Base-by-base conservation (phyloP, 805 yeast species). In the Scheffersomyces amazonensis region DNA sequence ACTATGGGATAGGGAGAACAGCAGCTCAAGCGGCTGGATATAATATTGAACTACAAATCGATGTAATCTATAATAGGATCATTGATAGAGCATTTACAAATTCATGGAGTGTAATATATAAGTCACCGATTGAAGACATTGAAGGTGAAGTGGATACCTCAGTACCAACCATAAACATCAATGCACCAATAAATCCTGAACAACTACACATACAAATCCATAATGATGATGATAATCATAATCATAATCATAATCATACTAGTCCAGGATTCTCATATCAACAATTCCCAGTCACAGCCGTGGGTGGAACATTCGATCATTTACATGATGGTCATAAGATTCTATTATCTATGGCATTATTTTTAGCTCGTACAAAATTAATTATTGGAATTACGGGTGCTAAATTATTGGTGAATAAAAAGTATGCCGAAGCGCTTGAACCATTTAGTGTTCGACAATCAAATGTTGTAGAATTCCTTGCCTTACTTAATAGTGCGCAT, bases 241-340 rank as follows among this genome's bases (percentile, higher is more conserved):
- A n/a, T n/a, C n/a, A n/a, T n/a, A n/a, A n/a, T n/a, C n/a, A n/a
- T n/a, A 11, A 24, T 12, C 13, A 9, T 8, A 24, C 5, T 7
- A 11, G 12, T 10, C 8, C n/a, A 10, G 27, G n/a, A 7, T 24
- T 24, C 13, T 7, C 6, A 35, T 18, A 21, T 19, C 19, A 37
- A 13, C 37, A 25, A 12, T 52, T 34, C 32, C 40, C 46, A 13
- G 69, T 71, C 5, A 54, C 49, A 7, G 91, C 96, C 0, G 81
- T 91, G 1, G 99, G 99, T 0, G 99, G 99, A 0, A 93, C 99
- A 0, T 93, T 93, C 64, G 99, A 93, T 55, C 98, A 93, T 62
- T 55, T 93, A 25, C 99, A 93, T 51, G 95, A 85, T 54, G 99
- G 98, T 0, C 99, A 93, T 62, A 87, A 86, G 58, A 83, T 93